Conservation (phyloP, 345 rosid genomes). For the Populus davidiana region DNA sequence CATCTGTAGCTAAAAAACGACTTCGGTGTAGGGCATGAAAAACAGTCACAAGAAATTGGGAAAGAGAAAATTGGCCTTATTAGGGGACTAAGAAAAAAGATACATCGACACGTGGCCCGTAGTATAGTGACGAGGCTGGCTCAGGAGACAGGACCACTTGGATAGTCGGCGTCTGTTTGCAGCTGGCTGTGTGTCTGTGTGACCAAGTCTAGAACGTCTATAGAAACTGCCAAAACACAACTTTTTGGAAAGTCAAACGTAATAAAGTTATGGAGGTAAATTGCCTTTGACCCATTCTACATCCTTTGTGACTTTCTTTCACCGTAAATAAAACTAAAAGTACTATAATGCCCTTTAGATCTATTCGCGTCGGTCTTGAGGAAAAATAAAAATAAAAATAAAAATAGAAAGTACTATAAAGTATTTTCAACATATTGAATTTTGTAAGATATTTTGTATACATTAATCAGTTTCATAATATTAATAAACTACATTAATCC, state of each 20-base stretch:
- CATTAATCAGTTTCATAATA: too few relatives aligned
- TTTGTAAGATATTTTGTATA: too few relatives aligned
- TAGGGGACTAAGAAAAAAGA: neutral
- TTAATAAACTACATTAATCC: too few relatives aligned
- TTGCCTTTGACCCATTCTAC: neutral
- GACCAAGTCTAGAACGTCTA: constrained; percentile 20
- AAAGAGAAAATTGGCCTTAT: neutral
- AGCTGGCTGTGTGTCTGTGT: constrained; percentile 12
- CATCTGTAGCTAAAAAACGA: neutral
- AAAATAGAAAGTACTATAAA: too few relatives aligned
- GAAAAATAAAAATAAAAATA: too few relatives aligned
- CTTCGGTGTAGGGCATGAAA: neutral
- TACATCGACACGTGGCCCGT: constrained; percentile 30
- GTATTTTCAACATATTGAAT: too few relatives aligned
- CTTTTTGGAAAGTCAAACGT: constrained; percentile 36
- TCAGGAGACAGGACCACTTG: constrained; percentile 40
- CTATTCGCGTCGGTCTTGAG: neutral
- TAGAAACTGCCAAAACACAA: constrained; percentile 42
- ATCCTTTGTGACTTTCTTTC: neutral
- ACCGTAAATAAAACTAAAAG: neutral
- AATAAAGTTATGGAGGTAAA: neutral
- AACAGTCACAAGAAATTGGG: constrained; percentile 22
- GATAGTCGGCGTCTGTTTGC: constrained; percentile 44
- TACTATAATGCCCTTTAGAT: neutral
- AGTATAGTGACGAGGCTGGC: constrained; percentile 27